Conservation (phyloP, 2,329 filamentous ascomycete species). For the Ophiobolus disseminans region DNA sequence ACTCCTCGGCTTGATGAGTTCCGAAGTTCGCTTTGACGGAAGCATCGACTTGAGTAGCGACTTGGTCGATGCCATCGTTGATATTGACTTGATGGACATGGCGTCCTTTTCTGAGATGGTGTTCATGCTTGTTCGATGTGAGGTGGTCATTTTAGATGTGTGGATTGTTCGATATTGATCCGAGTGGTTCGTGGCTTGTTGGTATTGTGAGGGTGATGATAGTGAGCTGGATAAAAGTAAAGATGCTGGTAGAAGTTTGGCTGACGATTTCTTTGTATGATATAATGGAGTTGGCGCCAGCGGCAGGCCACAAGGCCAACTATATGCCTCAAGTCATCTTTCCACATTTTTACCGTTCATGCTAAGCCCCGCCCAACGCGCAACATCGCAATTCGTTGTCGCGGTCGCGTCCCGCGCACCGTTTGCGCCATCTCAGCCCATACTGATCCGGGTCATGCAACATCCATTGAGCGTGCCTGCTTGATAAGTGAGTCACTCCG, state of each 20-base stretch:
- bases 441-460: too few species aligned
- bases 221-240: neutral
- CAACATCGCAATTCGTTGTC: neutral
- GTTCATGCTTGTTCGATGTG: conserved; percentile 4
- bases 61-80: conserved; percentile 33
- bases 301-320: conserved; percentile 2
- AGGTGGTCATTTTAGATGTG: conserved; percentile 5
- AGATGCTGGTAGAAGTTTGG: neutral
- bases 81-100: conserved; percentile 29
- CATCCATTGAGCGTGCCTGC: neutral
- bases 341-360: neutral
- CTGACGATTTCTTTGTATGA: neutral
- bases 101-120: conserved; percentile 13
- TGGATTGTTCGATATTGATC: too few species aligned
- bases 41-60: conserved; percentile 31
- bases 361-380: neutral
- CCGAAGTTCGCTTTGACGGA: conserved; percentile 15
- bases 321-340: neutral
- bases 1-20: conserved; percentile 1
- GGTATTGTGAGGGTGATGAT: too few species aligned
- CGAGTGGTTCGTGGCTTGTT: too few species aligned
- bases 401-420: neutral
- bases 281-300: neutral
- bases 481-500: conserved; percentile 6
- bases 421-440: neutral